These are phyloP conservation scores for Helminthosporium solani DNA, from an alignment of 2,329 filamentous ascomycete genomes.

Conservation along the genomic window DNA sequence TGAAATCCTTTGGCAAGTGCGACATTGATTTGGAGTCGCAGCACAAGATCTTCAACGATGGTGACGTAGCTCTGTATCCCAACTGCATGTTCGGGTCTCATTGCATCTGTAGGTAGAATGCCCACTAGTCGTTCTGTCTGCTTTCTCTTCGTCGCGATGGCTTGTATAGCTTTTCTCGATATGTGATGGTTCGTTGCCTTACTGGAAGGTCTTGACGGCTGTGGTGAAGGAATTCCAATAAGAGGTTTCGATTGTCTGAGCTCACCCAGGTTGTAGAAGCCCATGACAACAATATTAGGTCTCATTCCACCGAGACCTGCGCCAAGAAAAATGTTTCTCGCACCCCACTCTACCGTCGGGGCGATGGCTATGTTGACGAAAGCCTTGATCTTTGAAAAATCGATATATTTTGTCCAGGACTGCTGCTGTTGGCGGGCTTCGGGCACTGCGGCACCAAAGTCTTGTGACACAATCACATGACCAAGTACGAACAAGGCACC, in stretches of 20 bases:
- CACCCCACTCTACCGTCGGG: constrained; percentile 79
- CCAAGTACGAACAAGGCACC: constrained; percentile 81
- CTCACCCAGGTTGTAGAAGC: constrained; percentile 78
- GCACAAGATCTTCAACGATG: constrained; percentile 76
- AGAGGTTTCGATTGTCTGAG: constrained; percentile 62
- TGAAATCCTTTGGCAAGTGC: constrained; percentile 82
- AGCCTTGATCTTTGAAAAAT: constrained; percentile 82
- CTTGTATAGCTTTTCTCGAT: constrained; percentile 37
- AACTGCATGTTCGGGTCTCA: constrained; percentile 67
- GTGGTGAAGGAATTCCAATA: constrained; percentile 56
- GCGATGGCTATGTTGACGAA: constrained; percentile 86
- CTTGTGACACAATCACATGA: constrained; percentile 82
- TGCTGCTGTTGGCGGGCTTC: constrained; percentile 80
- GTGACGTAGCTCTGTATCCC: constrained; percentile 74
- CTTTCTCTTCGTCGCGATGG: constrained; percentile 45
- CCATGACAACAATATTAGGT: constrained; percentile 81
- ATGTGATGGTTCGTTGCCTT: constrained; percentile 26
- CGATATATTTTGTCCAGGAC: constrained; percentile 83
- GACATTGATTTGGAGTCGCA: constrained; percentile 78
- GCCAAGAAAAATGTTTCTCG: constrained; percentile 77
- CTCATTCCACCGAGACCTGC: constrained; percentile 85
- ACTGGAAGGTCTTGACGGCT: constrained; percentile 38
- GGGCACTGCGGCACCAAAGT: constrained; percentile 75
- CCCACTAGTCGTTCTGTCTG: constrained; percentile 52
- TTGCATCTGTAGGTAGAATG: constrained; percentile 67